phyloP scores from a whole-genome alignment of 1,284 basidiomycete genomes.

The Mycena sp. region DNA sequence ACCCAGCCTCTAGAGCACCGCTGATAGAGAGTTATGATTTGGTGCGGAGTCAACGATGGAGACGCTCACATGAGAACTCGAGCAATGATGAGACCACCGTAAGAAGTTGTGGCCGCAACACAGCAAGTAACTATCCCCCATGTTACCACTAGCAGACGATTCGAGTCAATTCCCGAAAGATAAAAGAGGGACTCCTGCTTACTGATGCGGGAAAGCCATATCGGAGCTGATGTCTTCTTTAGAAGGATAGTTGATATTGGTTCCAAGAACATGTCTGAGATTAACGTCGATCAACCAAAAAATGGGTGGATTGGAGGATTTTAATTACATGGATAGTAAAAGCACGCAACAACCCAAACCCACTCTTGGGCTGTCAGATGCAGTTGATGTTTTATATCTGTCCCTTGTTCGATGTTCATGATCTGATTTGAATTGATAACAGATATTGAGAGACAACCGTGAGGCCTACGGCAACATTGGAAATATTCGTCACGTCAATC shows the following conservation, averaged over 20 bases:
- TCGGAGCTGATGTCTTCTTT: slow-evolving; percentile 27
- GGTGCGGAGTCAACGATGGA: background rate
- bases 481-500: slow-evolving; percentile 33
- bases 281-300: background rate
- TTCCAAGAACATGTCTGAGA: slow-evolving; percentile 29
- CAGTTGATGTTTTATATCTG: slow-evolving; percentile 31
- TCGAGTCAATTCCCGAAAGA: background rate
- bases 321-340: slow-evolving; percentile 32
- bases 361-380: slow-evolving; percentile 31
- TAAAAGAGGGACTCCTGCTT: background rate
- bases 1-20: slow-evolving; percentile 34
- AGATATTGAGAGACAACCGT: background rate
- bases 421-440: slow-evolving; percentile 10
- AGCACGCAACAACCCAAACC: slow-evolving; percentile 34
- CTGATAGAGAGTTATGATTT: background rate
- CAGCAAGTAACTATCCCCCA: slow-evolving; percentile 32
- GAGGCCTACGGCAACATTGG: slow-evolving; percentile 27
- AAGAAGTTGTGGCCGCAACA: slow-evolving; percentile 29
- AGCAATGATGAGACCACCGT: slow-evolving; percentile 27
- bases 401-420: slow-evolving; percentile 32
- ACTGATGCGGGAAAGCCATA: slow-evolving; percentile 23
- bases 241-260: slow-evolving; percentile 32
- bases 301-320: background rate
- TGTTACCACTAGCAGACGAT: slow-evolving; percentile 24
- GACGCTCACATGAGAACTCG: slow-evolving; percentile 21